Evolutionary conservation across 495 filamentous ascomycete species (phyloP).

Genomic region (Penicillium coffeae): DNA sequence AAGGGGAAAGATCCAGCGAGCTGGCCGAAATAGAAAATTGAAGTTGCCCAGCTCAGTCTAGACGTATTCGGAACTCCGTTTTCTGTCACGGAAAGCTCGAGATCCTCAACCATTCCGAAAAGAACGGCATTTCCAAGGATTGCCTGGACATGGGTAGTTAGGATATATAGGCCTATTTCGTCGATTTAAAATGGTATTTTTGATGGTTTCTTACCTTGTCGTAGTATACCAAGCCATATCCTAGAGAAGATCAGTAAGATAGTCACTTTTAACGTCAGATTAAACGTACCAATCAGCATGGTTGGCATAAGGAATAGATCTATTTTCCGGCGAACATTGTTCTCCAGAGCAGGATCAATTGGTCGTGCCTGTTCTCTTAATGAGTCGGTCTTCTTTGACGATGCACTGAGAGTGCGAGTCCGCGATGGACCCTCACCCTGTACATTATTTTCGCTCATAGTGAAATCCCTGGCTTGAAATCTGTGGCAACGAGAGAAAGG

Average conservation of each 20-base stretch:
- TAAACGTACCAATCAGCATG: slow-evolving; percentile 1
- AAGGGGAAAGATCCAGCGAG: not conserved
- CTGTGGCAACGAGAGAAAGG: too few species aligned
- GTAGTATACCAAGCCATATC: slow-evolving; percentile 1
- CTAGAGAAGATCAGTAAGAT: not conserved
- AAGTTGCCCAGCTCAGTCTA: slow-evolving; percentile 3
- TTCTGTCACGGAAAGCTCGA: not conserved
- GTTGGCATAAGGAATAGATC: slow-evolving; percentile 1
- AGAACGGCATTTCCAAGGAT: not conserved
- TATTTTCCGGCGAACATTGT: not conserved
- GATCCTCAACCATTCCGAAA: not conserved
- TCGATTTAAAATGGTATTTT: too few species aligned
- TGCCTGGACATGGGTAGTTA: not conserved
- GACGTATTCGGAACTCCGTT: not conserved
- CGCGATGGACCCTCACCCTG: too few species aligned
- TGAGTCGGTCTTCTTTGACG: too few species aligned
- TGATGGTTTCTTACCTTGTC: not conserved
- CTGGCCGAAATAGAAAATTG: slow-evolving; percentile 1
- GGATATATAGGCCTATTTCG: not conserved
- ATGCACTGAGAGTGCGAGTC: too few species aligned
- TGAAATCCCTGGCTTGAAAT: too few species aligned
- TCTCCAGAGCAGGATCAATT: not conserved
- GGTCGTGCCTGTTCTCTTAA: not conserved
- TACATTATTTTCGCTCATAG: too few species aligned
- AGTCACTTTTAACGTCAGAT: not conserved